Base-by-base conservation (phyloP, 2,329 filamentous ascomycete genomes). In the Exutisphaerella laricina region DNA sequence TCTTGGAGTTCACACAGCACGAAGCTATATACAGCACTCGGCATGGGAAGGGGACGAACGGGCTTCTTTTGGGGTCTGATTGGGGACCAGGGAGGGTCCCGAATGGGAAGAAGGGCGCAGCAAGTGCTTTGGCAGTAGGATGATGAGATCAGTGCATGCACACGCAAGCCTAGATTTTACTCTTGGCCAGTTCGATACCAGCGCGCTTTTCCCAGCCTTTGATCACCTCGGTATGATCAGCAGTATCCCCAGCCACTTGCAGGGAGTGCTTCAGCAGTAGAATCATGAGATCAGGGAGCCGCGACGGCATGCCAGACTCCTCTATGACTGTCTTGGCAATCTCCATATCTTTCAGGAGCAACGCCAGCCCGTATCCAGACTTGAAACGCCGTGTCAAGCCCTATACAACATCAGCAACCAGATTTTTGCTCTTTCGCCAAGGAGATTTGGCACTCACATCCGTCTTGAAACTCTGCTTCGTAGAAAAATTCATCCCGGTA, bases 401-500 rank as follows among this genome's bases (percentile, higher is more conserved):
- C 50, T 55, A 26, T n/a, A 20, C 7, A 3, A 30, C 9, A 18
- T 20, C 16, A 31, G 37, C 37, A 22, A 7, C n/a, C 32, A 35
- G 6, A 8, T 4, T 17, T 12, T 7, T 35, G 6, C 10, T n/a
- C 30, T 14, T 18, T 12, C 28, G 21, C 12, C 5, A 26, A 21
- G 16, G 33, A 4, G 18, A 41, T 13, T 30, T 8, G 4, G 37
- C 16, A 42, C 49, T 43, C 25, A 51, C 50, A 40, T 53, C 50
- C 6, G 44, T 45, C 33, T 41, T 38, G 30, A 53, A 53, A 37
- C 47, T 49, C 50, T 55, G 50, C 34, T 47, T 52, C 1, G 63
- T 65, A 12, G 56, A 58, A 42, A 65, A 66, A 41, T 60, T 63
- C 20, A 58, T 51, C n/a, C 63, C 64, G 4, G 64, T 66, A 9